Evolutionary conservation across 352 stramenopile species (phyloP).

Genomic region (Globisporangium rhizosaccharum): DNA sequence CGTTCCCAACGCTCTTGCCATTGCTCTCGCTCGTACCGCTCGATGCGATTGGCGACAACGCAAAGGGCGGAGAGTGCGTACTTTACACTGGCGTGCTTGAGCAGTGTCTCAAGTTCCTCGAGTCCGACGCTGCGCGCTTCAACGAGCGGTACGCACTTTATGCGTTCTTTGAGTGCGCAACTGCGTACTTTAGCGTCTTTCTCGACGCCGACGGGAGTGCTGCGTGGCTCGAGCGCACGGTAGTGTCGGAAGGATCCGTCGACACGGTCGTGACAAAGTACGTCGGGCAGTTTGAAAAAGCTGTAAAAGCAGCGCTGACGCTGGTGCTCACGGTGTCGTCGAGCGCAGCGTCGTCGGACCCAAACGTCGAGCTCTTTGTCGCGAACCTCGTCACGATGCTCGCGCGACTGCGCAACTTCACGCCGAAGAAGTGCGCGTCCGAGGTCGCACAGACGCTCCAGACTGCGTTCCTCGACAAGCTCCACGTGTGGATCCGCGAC

Average conservation of each 20-base stretch:
- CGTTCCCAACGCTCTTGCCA: conserved; percentile 64
- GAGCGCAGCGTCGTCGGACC: conserved; percentile 20
- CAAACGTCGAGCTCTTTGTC: conserved; percentile 33
- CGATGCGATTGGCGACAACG: conserved; percentile 36
- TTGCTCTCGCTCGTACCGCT: conserved; percentile 73
- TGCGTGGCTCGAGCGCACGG: conserved; percentile 22
- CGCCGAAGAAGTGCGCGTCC: conserved; percentile 10
- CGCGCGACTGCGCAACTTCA: conserved; percentile 26
- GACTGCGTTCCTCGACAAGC: conserved; percentile 19
- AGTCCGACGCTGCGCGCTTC: conserved; percentile 45
- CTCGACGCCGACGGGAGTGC: conserved; percentile 31
- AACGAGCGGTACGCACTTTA: conserved; percentile 48
- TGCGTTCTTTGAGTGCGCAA: conserved; percentile 71
- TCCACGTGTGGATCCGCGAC: conserved; percentile 38
- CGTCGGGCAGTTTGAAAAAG: conserved; percentile 63
- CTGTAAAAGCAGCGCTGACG: conserved; percentile 34
- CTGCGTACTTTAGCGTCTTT: conserved; percentile 63
- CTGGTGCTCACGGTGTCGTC: conserved; percentile 28
- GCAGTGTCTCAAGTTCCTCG: conserved; percentile 66
- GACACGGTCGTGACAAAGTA: conserved; percentile 29
- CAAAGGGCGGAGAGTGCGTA: conserved; percentile 26
- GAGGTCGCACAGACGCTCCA: conserved; percentile 23
- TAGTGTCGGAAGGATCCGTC: background rate
- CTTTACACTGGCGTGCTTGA: conserved; percentile 64
- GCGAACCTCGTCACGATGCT: conserved; percentile 41